A percentile compares a stretch with the other conserved stretches of the same genome.
These are phyloP conservation scores for Pyrus betulifolia DNA, from an alignment of 306 rosid species.

Conservation along the genomic window DNA sequence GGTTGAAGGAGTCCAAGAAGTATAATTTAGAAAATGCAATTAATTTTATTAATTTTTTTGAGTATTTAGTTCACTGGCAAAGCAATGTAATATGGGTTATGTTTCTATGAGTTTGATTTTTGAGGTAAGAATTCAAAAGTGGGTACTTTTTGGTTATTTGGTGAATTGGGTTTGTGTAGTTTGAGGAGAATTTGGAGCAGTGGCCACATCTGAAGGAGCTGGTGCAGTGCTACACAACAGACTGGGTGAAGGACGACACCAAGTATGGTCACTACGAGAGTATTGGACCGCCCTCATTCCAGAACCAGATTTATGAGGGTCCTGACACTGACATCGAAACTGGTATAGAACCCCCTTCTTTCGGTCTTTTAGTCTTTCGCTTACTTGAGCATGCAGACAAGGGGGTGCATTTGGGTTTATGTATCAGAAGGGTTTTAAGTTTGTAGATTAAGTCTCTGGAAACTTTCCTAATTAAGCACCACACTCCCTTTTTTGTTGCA, in stretches of 20 bases:
- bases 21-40: background rate
- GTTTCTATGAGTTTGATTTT: background rate
- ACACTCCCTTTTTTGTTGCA: background rate
- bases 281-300: constrained; percentile 56
- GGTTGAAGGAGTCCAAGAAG: background rate
- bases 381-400: background rate
- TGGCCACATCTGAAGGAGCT: constrained; percentile 95
- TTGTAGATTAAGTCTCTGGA: background rate
- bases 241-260: constrained; percentile 91
- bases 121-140: background rate
- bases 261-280: constrained; percentile 90
- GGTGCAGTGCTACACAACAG: constrained; percentile 92
- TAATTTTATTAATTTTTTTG: background rate
- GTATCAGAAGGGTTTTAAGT: background rate
- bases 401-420: constrained; percentile 8
- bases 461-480: background rate
- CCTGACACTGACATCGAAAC: constrained; percentile 98
- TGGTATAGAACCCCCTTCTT: constrained; percentile 32
- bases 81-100: background rate
- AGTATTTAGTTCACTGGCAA: background rate
- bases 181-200: constrained; percentile 95
- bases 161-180: constrained; percentile 31
- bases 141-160: background rate
- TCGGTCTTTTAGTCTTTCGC: background rate
- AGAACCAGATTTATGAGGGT: constrained; percentile 90